Conservation (phyloP, 345 rosid species). For the Lenwebbia sp. region DNA sequence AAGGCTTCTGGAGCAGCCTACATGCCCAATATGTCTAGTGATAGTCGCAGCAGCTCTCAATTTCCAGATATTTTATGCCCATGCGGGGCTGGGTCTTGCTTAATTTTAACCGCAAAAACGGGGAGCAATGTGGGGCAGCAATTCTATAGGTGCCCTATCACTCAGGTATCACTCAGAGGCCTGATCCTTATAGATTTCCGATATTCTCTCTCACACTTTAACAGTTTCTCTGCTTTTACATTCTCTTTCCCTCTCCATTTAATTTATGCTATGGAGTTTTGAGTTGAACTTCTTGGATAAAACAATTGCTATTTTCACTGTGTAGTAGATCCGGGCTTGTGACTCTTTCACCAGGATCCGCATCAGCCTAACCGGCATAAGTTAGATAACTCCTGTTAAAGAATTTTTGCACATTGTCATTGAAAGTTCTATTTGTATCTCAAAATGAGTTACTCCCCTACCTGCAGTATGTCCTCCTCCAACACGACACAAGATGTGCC, state of each 20-base stretch:
- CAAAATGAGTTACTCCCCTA: background rate
- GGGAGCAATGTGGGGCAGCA: constrained; percentile 41
- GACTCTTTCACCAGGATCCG: background rate
- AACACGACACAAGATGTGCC: background rate
- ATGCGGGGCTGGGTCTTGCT: constrained; percentile 37
- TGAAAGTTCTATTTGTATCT: background rate
- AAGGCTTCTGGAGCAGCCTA: constrained; percentile 10
- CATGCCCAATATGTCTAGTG: background rate
- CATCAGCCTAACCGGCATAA: background rate
- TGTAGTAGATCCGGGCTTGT: background rate
- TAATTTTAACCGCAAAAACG: constrained; percentile 34
- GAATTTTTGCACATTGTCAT: background rate
- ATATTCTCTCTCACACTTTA: background rate
- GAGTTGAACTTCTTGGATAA: background rate
- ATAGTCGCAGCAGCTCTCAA: constrained; percentile 4
- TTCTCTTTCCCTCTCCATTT: background rate
- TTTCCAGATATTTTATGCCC: constrained; percentile 35
- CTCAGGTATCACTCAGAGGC: constrained; percentile 15
- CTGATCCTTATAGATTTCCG: background rate
- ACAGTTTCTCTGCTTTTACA: background rate
- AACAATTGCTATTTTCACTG: background rate
- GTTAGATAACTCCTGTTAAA: background rate
- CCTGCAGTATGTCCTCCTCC: background rate
- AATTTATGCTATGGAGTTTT: background rate
- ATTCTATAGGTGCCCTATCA: constrained; percentile 45